Base-by-base conservation (phyloP, 768 basidiomycete species). In the Tephrocybe sp. region DNA sequence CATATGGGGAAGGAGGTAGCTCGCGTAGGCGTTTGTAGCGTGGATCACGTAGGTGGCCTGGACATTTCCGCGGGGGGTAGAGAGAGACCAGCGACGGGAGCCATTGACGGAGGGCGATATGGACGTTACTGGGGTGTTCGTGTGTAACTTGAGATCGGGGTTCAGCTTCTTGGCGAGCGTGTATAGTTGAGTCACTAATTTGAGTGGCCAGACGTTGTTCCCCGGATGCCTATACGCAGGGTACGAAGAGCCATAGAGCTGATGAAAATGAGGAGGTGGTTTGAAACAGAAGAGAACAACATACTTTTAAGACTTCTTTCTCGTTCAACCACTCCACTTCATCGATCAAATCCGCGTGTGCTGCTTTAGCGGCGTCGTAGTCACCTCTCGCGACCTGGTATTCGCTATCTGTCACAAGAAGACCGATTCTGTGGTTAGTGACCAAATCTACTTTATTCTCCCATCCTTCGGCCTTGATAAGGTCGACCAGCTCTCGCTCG, bases 1-100 rank as follows among this genome's bases (percentile, higher is more conserved):
- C 24, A 93, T 62, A 50, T 82, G 78, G 0, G 89, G 87, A n/a
- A 97, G 72, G 28, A 96, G 78, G 57, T 87, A 76, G 3, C 85
- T 79, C 9, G 84, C 80, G 52, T 95, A 94, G 0, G 73, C 94
- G 58, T 97, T 97, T 9, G 91, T 94, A 0, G 90, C 91, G 61
- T 94, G 91, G 4, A 97, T 70, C 36, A 96, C 78, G 51, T 84
- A 82, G 16, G 72, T 65, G 54, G 87, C 84, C 4, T 62, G 34
- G 18, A 92, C 63, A 1, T 60, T 55, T 1, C 93, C 92, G n/a
- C 90, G 78, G 0, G 83, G 77, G 0, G 92, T 94, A 4, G 62
- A 55, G 11, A 89, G 63, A 0, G 60, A 60, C 86, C 86, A 89
- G 2, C 71, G 69, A 11, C 70, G 73, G 9, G 45, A 15, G 1